A percentile compares a stretch with the other conserved stretches of the same genome.
Conservation (phyloP, 31 red algal species). For the Asparagopsis taxiformis region DNA sequence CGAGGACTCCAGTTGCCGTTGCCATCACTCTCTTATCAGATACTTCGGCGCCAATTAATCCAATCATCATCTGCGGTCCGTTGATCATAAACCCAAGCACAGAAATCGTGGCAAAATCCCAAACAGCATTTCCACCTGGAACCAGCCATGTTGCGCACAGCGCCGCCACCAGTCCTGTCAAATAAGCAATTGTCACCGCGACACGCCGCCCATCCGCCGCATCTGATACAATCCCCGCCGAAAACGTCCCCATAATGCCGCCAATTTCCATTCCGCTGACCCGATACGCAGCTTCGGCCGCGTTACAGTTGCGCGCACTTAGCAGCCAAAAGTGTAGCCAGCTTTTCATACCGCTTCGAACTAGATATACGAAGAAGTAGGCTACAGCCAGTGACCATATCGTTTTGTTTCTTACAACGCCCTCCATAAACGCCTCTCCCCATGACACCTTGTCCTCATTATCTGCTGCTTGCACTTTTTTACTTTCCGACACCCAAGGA, state of each 20-base stretch:
- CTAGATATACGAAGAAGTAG: conserved; percentile 83
- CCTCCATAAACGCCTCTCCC: conserved; percentile 48
- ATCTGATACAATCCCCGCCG: conserved; percentile 72
- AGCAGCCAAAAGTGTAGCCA: conserved; percentile 80
- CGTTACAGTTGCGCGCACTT: conserved; percentile 33
- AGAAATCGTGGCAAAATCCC: conserved; percentile 41
- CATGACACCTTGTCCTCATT: not conserved
- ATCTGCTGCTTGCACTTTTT: not conserved
- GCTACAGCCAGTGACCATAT: conserved; percentile 73
- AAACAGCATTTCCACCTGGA: conserved; percentile 21
- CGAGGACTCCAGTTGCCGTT: conserved; percentile 75
- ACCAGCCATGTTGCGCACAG: conserved; percentile 35
- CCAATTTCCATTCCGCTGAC: conserved; percentile 76
- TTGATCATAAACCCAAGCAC: conserved; percentile 81
- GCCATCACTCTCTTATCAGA: conserved; percentile 56
- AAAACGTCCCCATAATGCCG: conserved; percentile 79
- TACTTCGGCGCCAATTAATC: conserved; percentile 79
- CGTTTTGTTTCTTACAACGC: conserved; percentile 53
- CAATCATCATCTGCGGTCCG: conserved; percentile 82
- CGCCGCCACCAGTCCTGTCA: conserved; percentile 30
- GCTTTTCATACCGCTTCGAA: conserved; percentile 56
- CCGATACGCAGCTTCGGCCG: conserved; percentile 60
- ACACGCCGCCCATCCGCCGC: conserved; percentile 58
- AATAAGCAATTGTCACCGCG: conserved; percentile 58
- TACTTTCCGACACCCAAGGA: conserved; percentile 8